Evolutionary conservation across 768 basidiomycete species (phyloP), one percentile per base, ranked within the genome.

Genomic region (Lentinula lateritia): DNA sequence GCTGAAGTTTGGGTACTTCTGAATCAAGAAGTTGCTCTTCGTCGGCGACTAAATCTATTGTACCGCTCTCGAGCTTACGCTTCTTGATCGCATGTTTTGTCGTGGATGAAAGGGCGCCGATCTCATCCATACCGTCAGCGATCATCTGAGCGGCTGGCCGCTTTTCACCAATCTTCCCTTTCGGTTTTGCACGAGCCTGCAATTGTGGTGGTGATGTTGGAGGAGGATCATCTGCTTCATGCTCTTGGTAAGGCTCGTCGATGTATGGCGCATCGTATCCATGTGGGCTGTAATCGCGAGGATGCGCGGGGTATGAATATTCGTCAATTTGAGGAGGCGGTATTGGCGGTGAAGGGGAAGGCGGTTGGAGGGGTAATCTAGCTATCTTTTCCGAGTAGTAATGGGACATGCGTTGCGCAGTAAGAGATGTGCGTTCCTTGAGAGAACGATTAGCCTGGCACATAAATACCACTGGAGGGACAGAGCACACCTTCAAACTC

Each of bases 391-490:
- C 67, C 13, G 82, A 78, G 72, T 89, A 89, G 54, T 81, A 77
- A 65, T 83, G 83, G 5, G 86, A 84, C 63, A 87, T 77, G 23
- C 76, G 73, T 62, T 78, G 78, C 0, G 89, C 89, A 28, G 86
- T 86, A 6, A 74, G 72, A 18, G 82, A 77, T 70, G 90, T 91
- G 46, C 88, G 85, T 69, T 89, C 87, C 91, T 93, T 36, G 28
- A 34, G 55, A 16, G 18, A n/a, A 36, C 15, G 7, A n/a, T 28
- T 10, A 32, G 61, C 6, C 56, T 38, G 16, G 32, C 13, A 15
- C 0, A 32, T 8, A 39, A 41, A 7, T 16, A 9, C 3, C 9
- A 41, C 28, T 16, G 36, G 16, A 45, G 1, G 39, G 20, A 28
- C 5, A 16, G 59, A 72, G 38, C 81, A 71, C 68, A 92, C 90